Evolutionary conservation across 768 basidiomycete species (phyloP), one percentile per base, ranked within the genome.

Genomic region (Cystobasidium ongulense): DNA sequence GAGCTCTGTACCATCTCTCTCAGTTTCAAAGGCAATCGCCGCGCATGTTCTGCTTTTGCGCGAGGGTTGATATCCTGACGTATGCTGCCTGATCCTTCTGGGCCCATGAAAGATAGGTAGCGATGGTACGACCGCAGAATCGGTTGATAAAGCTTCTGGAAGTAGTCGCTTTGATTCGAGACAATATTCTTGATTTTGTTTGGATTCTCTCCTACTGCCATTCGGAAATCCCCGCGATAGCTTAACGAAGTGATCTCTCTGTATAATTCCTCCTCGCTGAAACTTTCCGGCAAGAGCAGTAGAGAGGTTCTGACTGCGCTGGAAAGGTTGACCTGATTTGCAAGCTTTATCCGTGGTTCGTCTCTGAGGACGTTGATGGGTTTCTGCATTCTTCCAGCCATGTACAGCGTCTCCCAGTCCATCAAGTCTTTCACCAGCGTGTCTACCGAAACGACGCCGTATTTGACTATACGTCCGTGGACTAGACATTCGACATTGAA

Each of bases 361-460:
- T 94, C 90, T 81, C 88, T 88, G 81, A 96, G 89, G 78, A 95
- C 94, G 63, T 91, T 87, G 61, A 83, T 86, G 0, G 96, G 96
- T 82, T 99, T 99, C 82, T 98, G 96, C 88, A 97, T 92, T 38
- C 96, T 86, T 0, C 96, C 96, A 0, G 93, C 90, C 46, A 95
- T 87, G 81, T 99, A 99, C 1, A 98, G 85, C 27, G 92, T 86
- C 52, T 88, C 86, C 96, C 96, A 99, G 79, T 92, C 90, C 66
- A 94, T 85, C 31, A 98, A 84, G 79, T 99, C 96, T 0, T 88
- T 86, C 77, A 90, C 92, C 33, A 99, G 86, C 74, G 88, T 88
- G 78, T 94, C 91, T 10, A 95, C 86, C 0, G 92, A 92, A 38
- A 94, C 94, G 31, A 96, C 88, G 17, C 96, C 96, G 80, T 99